Conservation (phyloP, 73 alveolate genomes). For the Paramecium sexaurelia region DNA sequence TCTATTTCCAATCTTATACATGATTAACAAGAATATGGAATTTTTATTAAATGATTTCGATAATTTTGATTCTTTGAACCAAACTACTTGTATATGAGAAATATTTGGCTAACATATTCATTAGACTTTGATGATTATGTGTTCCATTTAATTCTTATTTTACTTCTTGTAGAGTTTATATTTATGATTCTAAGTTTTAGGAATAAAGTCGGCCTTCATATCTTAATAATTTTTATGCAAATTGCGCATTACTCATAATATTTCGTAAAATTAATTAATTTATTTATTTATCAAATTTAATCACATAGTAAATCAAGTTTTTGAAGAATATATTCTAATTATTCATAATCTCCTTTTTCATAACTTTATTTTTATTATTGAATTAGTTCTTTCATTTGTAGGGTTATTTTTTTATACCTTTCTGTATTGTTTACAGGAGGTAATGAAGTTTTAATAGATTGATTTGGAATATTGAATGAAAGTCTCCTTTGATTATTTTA, state of each 20-base stretch:
- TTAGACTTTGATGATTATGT: constrained; percentile 7
- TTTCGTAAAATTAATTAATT: not conserved
- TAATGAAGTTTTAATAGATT: not conserved
- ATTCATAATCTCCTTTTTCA: constrained; percentile 5
- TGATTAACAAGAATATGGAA: not conserved
- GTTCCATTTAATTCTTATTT: not conserved
- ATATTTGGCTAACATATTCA: constrained; percentile 32
- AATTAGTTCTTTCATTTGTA: not conserved
- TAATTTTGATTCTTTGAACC: constrained; percentile 1
- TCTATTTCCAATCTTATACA: constrained; percentile 31
- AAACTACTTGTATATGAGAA: constrained; percentile 6
- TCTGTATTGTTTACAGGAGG: constrained; percentile 6
- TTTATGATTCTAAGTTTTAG: not conserved
- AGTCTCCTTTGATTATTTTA: not conserved
- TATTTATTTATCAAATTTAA: not conserved
- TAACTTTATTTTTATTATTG: not conserved
- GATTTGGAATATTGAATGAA: constrained; percentile 7
- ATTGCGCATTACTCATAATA: not conserved
- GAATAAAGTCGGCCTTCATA: constrained; percentile 39
- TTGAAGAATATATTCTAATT: not conserved
- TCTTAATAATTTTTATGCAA: not conserved
- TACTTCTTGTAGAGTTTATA: not conserved
- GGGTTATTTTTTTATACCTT: not conserved
- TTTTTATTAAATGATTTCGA: not conserved
- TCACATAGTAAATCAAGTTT: not conserved